Evolutionary conservation across 2,329 filamentous ascomycete species (phyloP).

Genomic region (Cercospora sesami): DNA sequence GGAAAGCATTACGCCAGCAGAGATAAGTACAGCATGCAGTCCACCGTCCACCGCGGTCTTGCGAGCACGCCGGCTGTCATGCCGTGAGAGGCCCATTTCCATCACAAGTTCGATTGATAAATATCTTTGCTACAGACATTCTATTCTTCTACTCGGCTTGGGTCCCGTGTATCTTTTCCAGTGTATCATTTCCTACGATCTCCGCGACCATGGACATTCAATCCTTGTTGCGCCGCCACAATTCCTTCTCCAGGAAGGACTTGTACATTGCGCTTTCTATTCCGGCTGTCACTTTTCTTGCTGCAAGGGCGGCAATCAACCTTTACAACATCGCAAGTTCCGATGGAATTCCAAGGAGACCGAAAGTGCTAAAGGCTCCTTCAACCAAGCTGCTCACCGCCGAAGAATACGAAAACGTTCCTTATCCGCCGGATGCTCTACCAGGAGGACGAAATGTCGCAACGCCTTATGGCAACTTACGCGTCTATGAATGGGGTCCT

Average conservation of each 20-base stretch:
- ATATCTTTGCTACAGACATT: neutral
- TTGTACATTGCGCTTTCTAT: conserved; percentile 29
- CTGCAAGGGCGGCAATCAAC: conserved; percentile 20
- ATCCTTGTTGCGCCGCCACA: neutral
- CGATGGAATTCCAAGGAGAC: conserved; percentile 10
- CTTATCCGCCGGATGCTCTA: conserved; percentile 69
- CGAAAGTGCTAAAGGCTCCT: conserved; percentile 22
- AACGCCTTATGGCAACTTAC: conserved; percentile 68
- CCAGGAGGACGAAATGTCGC: conserved; percentile 68
- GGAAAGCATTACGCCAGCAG: neutral
- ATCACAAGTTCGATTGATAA: neutral
- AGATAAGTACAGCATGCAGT: conserved; percentile 16
- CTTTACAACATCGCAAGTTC: conserved; percentile 15
- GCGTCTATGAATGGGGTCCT: conserved; percentile 80
- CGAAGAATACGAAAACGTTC: conserved; percentile 35
- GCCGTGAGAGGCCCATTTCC: conserved; percentile 7
- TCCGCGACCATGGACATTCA: conserved; percentile 15
- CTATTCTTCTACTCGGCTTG: neutral
- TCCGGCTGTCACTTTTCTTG: conserved; percentile 24
- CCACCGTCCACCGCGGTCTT: conserved; percentile 3
- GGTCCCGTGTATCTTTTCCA: neutral
- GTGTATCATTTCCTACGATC: neutral
- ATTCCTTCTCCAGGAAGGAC: conserved; percentile 19
- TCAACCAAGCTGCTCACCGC: conserved; percentile 17
- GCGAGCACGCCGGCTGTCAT: conserved; percentile 8